These are phyloP conservation scores for Aciculosporium take DNA, from an alignment of 2,329 filamentous ascomycete genomes.

Conservation along the genomic window DNA sequence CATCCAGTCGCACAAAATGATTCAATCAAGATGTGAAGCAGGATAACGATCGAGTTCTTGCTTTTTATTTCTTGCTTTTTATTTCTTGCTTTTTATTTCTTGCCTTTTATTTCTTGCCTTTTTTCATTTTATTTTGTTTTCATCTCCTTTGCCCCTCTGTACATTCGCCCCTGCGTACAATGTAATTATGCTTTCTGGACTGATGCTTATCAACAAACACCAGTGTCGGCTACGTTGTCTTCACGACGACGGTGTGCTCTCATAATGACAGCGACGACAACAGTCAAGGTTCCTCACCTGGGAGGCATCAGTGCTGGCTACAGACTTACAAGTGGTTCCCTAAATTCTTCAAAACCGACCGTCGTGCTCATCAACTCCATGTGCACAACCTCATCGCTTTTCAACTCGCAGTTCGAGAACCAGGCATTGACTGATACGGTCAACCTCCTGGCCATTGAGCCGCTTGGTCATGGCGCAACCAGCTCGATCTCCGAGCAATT, in stretches of 20 bases:
- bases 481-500: slow-evolving; percentile 29
- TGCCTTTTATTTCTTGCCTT: too few relatives aligned
- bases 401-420: slow-evolving; percentile 28
- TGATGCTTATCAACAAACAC: too few relatives aligned
- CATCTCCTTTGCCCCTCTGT: too few relatives aligned
- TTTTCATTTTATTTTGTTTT: too few relatives aligned
- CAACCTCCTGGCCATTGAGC: slow-evolving; percentile 39
- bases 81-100: too few relatives aligned
- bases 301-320: slow-evolving; percentile 33
- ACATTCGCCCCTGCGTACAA: too few relatives aligned
- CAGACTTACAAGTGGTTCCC: slow-evolving; percentile 23
- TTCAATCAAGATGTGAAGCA: too few relatives aligned
- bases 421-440: slow-evolving; percentile 23
- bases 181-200: too few relatives aligned
- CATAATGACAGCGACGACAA: slow-evolving; percentile 24
- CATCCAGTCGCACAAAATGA: too few relatives aligned
- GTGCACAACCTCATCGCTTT: slow-evolving; percentile 33
- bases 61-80: too few relatives aligned
- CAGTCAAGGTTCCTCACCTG: slow-evolving; percentile 32
- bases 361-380: slow-evolving; percentile 38
- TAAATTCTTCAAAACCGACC: slow-evolving; percentile 37
- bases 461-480: slow-evolving; percentile 37
- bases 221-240: too few relatives aligned
- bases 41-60: too few relatives aligned
- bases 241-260: background rate